These are phyloP conservation scores for Nadsonia starkeyi-henricii DNA, from an alignment of 1,139 yeast genomes.

Conservation along the genomic window DNA sequence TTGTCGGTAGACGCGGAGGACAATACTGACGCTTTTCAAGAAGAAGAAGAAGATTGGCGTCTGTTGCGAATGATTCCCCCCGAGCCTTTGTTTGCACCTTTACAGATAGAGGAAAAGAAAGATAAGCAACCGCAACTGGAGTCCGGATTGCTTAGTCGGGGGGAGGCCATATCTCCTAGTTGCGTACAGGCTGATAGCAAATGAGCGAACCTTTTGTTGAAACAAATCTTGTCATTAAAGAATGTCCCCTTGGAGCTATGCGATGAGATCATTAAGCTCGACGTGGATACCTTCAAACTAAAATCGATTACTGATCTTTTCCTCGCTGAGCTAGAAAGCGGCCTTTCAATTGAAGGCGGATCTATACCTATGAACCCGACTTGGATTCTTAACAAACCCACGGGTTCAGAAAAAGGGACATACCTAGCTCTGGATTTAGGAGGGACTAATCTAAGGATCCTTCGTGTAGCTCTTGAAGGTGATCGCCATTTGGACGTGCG, in stretches of 20 bases:
- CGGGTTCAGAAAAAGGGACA: slow-evolving; percentile 81
- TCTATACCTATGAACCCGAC: slow-evolving; percentile 80
- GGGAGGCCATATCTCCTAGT: too few species aligned
- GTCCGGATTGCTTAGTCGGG: too few species aligned
- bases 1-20: too few species aligned
- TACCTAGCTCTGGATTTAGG: slow-evolving; percentile 90
- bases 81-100: too few species aligned
- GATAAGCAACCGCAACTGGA: too few species aligned
- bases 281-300: slow-evolving; percentile 48
- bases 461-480: slow-evolving; percentile 61
- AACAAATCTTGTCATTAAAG: too few species aligned
- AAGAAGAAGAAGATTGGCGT: too few species aligned
- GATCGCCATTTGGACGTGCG: slow-evolving; percentile 67
- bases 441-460: slow-evolving; percentile 88
- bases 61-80: too few species aligned
- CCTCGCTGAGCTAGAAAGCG: slow-evolving; percentile 56
- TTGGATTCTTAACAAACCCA: slow-evolving; percentile 90
- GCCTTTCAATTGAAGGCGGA: slow-evolving; percentile 22
- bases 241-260: slow-evolving; percentile 56
- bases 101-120: too few species aligned
- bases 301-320: slow-evolving; percentile 56
- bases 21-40: too few species aligned
- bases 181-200: too few species aligned
- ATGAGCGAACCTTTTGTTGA: too few species aligned
- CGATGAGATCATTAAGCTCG: slow-evolving; percentile 44